A percentile compares a stretch with the other conserved stretches of the same genome.
Conservation (phyloP, 371 early-diverging fungal genomes). For the Mucor lusitanicus region DNA sequence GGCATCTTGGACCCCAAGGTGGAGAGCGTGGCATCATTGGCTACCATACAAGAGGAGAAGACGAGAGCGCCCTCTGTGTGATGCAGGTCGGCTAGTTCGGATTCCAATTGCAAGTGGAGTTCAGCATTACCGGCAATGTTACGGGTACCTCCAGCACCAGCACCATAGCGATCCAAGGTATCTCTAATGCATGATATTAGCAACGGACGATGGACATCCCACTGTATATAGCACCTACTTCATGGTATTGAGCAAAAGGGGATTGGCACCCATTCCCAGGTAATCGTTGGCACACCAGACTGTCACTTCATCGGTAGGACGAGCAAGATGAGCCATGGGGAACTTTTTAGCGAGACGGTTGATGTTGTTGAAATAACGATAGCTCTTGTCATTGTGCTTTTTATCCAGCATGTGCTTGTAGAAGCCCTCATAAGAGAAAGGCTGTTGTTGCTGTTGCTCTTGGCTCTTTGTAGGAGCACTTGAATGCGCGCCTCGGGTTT, state of each 20-base stretch:
- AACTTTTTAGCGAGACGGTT: constrained; percentile 93
- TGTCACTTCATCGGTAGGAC: constrained; percentile 83
- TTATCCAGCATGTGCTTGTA: constrained; percentile 85
- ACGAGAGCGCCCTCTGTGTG: constrained; percentile 92
- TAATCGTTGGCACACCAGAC: constrained; percentile 99
- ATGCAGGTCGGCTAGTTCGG: constrained; percentile 91
- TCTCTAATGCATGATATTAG: constrained; percentile 35
- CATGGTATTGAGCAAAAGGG: constrained; percentile 87
- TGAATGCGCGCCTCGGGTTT: constrained; percentile 30
- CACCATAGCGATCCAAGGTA: constrained; percentile 93
- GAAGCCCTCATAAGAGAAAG: constrained; percentile 89
- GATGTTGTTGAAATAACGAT: constrained; percentile 99
- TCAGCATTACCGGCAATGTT: constrained; percentile 98
- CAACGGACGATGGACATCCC: background rate
- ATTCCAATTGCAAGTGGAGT: constrained; percentile 91
- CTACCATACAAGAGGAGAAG: constrained; percentile 98
- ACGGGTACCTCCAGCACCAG: constrained; percentile 99
- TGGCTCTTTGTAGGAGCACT: constrained; percentile 33
- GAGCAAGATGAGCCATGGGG: constrained; percentile 93
- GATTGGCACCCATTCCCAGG: constrained; percentile 92
- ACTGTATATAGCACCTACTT: no score
- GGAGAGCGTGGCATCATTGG: constrained; percentile 95
- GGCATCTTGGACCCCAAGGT: constrained; percentile 93
- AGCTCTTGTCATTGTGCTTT: constrained; percentile 95
- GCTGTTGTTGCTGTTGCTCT: constrained; percentile 31